phyloP scores from a whole-genome alignment of 192 early-diverging fungal genomes.

The Linderina pennispora region DNA sequence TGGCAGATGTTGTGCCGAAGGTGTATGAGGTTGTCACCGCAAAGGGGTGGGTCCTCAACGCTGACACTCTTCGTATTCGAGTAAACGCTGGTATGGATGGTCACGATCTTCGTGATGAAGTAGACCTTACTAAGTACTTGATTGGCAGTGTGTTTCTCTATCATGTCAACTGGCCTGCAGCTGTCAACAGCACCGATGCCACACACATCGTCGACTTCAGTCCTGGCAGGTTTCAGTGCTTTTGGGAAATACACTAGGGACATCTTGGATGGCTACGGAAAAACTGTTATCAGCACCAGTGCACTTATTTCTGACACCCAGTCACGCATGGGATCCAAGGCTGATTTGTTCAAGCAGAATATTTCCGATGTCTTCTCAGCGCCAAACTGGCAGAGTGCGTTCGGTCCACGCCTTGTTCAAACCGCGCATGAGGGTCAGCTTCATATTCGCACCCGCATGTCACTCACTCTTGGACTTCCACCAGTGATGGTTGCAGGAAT shows the following conservation, averaged over 20 bases:
- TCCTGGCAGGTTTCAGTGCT: constrained; percentile 75
- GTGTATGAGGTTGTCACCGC: too few species aligned
- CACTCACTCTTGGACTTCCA: constrained; percentile 70
- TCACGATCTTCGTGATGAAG: constrained; percentile 4
- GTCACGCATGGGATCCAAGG: constrained; percentile 52
- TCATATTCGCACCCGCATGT: constrained; percentile 77
- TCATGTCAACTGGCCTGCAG: constrained; percentile 31
- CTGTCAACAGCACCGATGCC: constrained; percentile 2
- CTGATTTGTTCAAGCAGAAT: constrained; percentile 68
- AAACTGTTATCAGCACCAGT: constrained; percentile 31
- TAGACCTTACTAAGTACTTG: constrained; percentile 12
- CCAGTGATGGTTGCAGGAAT: constrained; percentile 87
- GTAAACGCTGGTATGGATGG: constrained; percentile 13
- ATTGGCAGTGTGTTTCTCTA: constrained; percentile 17
- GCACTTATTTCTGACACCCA: neutral
- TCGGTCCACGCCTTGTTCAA: constrained; percentile 69
- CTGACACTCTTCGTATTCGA: constrained; percentile 4
- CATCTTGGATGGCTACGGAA: constrained; percentile 82
- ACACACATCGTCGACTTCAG: constrained; percentile 93
- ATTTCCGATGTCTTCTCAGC: constrained; percentile 51
- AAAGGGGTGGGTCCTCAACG: constrained; percentile 10
- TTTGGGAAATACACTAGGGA: constrained; percentile 74
- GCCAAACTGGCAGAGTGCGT: constrained; percentile 74
- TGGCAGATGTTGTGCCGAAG: too few species aligned
- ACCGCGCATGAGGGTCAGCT: constrained; percentile 39